Evolutionary conservation across 768 basidiomycete species (phyloP).

Genomic region (Hygrocybe coccinea): DNA sequence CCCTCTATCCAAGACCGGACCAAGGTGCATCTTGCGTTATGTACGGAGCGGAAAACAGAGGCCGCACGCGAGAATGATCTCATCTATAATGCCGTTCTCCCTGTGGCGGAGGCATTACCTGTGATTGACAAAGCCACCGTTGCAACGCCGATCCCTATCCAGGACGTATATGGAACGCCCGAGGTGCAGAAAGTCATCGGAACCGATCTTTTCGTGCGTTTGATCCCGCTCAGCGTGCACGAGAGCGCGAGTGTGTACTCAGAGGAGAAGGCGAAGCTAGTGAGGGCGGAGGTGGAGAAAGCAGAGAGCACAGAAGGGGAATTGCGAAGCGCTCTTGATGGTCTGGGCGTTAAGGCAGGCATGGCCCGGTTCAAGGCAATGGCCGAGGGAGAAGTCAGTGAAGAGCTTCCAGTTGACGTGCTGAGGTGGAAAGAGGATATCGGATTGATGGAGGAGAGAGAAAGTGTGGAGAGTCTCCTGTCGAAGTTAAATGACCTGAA

Average conservation of each 20-base stretch:
- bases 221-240: conserved; percentile 91
- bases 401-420: conserved; percentile 68
- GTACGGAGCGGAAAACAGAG: conserved; percentile 68
- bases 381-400: conserved; percentile 57
- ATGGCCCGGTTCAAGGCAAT: conserved; percentile 66
- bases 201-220: conserved; percentile 77
- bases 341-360: conserved; percentile 71
- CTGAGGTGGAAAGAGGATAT: conserved; percentile 75
- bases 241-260: conserved; percentile 96
- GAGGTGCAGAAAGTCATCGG: conserved; percentile 96
- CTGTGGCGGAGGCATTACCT: conserved; percentile 72
- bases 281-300: conserved; percentile 82
- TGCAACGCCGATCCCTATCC: conserved; percentile 84
- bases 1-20: conserved; percentile 75
- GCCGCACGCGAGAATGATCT: conserved; percentile 91
- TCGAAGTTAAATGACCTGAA: conserved; percentile 56
- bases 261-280: conserved; percentile 95
- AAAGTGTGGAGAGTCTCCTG: conserved; percentile 62
- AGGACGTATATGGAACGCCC: conserved; percentile 85
- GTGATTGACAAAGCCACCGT: conserved; percentile 77
- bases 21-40: conserved; percentile 75
- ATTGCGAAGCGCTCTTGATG: conserved; percentile 71
- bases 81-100: conserved; percentile 90
- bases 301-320: conserved; percentile 82
- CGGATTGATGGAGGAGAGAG: conserved; percentile 57